These are phyloP conservation scores for Blastobotrys niveus DNA, from an alignment of 1,139 yeast species.

Conservation along the genomic window DNA sequence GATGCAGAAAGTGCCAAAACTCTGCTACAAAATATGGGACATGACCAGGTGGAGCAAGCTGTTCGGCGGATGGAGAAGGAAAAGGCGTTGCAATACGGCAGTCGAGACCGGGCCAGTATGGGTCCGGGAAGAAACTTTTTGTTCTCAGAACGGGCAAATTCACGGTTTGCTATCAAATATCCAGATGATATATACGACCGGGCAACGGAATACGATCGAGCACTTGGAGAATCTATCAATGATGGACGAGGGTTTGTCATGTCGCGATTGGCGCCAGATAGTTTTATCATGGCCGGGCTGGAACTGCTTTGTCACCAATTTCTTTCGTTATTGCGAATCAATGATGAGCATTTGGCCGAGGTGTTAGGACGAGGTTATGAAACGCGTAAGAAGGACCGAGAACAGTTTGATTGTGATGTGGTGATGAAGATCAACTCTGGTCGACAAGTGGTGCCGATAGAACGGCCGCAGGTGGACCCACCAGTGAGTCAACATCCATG, in stretches of 20 bases:
- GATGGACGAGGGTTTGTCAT: conserved; percentile 49
- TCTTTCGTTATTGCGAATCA: conserved; percentile 47
- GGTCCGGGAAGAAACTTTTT: conserved; percentile 43
- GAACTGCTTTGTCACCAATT: conserved; percentile 40
- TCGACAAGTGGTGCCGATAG: conserved; percentile 11
- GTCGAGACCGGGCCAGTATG: conserved; percentile 43
- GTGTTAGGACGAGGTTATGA: conserved; percentile 48
- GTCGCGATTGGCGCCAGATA: conserved; percentile 53
- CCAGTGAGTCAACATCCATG: conserved; percentile 61
- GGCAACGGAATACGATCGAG: conserved; percentile 43
- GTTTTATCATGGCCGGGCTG: conserved; percentile 52
- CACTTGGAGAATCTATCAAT: conserved; percentile 38
- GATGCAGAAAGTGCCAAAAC: conserved; percentile 41
- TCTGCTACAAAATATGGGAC: conserved; percentile 43
- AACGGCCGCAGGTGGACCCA: conserved; percentile 19
- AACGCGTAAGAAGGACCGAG: conserved; percentile 56
- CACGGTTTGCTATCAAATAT: conserved; percentile 40
- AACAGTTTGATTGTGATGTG: conserved; percentile 59
- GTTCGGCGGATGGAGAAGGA: conserved; percentile 48
- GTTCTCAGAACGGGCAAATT: conserved; percentile 53
- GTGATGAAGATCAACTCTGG: conserved; percentile 22
- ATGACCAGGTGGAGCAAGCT: conserved; percentile 45
- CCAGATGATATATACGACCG: conserved; percentile 42
- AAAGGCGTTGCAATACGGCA: conserved; percentile 47
- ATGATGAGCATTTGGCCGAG: conserved; percentile 29